Evolutionary conservation across 1,284 basidiomycete genomes (phyloP).

Genomic region (Pascua sp.): DNA sequence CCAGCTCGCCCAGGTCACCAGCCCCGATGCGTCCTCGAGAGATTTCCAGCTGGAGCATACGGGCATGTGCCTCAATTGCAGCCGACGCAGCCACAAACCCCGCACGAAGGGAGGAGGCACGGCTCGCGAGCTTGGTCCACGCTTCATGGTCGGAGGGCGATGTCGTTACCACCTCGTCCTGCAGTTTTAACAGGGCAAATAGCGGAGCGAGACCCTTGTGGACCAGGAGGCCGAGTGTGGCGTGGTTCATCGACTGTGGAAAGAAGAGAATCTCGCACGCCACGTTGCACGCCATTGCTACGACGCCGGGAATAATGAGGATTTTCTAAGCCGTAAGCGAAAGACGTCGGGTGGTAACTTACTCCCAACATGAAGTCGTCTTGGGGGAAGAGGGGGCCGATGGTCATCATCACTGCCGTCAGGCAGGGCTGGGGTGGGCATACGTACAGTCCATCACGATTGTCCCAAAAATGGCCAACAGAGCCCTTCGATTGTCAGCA

Average conservation of each 20-base stretch:
- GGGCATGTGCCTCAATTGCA: constrained; percentile 30
- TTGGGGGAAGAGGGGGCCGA: constrained; percentile 61
- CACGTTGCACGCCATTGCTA: constrained; percentile 62
- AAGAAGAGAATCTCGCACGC: constrained; percentile 62
- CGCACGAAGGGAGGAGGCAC: constrained; percentile 12
- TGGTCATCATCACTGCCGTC: constrained; percentile 57
- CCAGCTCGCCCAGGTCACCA: constrained; percentile 42
- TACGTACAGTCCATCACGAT: constrained; percentile 40
- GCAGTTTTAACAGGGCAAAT: constrained; percentile 37
- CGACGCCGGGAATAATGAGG: constrained; percentile 60
- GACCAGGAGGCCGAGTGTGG: constrained; percentile 30
- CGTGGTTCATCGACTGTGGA: constrained; percentile 66
- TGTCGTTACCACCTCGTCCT: constrained; percentile 37
- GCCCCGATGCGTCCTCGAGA: constrained; percentile 49
- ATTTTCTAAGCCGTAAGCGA: constrained; percentile 12
- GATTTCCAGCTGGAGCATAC: constrained; percentile 50
- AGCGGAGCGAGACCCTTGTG: constrained; percentile 36
- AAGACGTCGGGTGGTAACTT: constrained; percentile 18
- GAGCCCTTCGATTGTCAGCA: constrained; percentile 29
- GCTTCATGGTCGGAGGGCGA: constrained; percentile 19
- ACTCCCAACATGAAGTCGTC: constrained; percentile 60
- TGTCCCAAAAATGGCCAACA: constrained; percentile 59
- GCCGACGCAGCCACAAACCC: constrained; percentile 29
- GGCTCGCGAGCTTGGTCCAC: too few species aligned
- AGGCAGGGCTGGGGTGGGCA: constrained; percentile 4